A percentile compares a stretch with the other conserved stretches of the same genome.
Evolutionary conservation across 202 grass and related monocot genomes (phyloP).

Genomic region (Bolboschoenoplectus hybrid): DNA sequence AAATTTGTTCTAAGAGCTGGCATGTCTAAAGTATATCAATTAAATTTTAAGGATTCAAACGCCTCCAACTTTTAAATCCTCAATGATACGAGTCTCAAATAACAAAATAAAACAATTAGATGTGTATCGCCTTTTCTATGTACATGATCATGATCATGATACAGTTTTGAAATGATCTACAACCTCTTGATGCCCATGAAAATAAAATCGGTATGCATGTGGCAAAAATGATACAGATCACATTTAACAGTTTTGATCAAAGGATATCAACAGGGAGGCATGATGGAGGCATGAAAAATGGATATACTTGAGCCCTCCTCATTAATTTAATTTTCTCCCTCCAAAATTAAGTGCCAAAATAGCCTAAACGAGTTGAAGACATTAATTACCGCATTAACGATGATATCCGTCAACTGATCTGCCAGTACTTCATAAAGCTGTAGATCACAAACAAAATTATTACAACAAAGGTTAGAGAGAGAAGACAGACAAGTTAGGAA

Average conservation of each 20-base stretch:
- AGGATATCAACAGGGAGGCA: neutral
- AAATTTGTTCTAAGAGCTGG: neutral
- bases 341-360: constrained; percentile 21
- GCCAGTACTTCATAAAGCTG: constrained; percentile 91
- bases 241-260: neutral
- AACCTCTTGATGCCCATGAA: neutral
- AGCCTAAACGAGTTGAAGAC: constrained; percentile 8
- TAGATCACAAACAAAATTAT: constrained; percentile 34
- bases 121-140: neutral
- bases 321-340: neutral
- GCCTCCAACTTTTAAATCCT: neutral
- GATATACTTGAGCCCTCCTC: neutral
- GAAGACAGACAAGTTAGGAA: neutral
- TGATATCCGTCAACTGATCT: constrained; percentile 89
- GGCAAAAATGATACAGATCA: neutral
- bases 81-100: neutral
- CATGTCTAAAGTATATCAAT: neutral
- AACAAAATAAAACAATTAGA: neutral
- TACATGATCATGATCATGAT: neutral
- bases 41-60: neutral
- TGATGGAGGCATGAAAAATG: neutral
- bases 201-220: neutral
- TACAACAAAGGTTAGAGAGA: constrained; percentile 6
- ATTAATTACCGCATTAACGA: constrained; percentile 72
- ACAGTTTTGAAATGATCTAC: neutral